phyloP scores from a whole-genome alignment of 352 stramenopile genomes.

The Phytophthora boehmeriae region DNA sequence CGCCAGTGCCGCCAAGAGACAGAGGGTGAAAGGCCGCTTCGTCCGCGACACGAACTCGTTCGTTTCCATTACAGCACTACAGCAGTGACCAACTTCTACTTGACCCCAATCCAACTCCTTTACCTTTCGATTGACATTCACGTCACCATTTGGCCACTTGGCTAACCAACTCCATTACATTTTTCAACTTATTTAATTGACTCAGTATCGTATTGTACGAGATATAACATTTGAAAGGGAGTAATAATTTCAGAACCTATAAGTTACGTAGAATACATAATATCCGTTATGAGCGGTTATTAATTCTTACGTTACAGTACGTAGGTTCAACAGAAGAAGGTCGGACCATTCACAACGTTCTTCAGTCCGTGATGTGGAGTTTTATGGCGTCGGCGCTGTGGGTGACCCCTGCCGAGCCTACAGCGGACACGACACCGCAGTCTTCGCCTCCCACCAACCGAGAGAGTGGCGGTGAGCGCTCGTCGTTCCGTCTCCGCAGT shows the following conservation, averaged over 20 bases:
- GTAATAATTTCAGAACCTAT: no score
- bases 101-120: slow-evolving; percentile 1
- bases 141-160: neutral
- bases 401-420: slow-evolving; percentile 17
- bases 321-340: slow-evolving; percentile 15
- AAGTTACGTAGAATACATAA: no score
- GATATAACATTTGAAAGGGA: no score
- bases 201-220: no score
- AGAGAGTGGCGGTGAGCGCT: slow-evolving; percentile 24
- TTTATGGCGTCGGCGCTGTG: slow-evolving; percentile 38
- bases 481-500: slow-evolving; percentile 29
- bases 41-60: slow-evolving; percentile 56
- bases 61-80: slow-evolving; percentile 68
- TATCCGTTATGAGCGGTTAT: no score
- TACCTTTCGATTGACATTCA: neutral
- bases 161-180: no score
- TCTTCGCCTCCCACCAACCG: slow-evolving; percentile 17
- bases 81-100: slow-evolving; percentile 34
- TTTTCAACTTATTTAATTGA: no score
- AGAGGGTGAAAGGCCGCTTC: slow-evolving; percentile 73
- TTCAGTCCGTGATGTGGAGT: slow-evolving; percentile 27
- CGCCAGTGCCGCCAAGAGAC: slow-evolving; percentile 63
- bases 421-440: neutral
- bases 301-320: no score
- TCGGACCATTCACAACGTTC: slow-evolving; percentile 13